These are phyloP conservation scores for Diaporthe capsici DNA, from an alignment of 2,329 filamentous ascomycete genomes.

Conservation along the genomic window DNA sequence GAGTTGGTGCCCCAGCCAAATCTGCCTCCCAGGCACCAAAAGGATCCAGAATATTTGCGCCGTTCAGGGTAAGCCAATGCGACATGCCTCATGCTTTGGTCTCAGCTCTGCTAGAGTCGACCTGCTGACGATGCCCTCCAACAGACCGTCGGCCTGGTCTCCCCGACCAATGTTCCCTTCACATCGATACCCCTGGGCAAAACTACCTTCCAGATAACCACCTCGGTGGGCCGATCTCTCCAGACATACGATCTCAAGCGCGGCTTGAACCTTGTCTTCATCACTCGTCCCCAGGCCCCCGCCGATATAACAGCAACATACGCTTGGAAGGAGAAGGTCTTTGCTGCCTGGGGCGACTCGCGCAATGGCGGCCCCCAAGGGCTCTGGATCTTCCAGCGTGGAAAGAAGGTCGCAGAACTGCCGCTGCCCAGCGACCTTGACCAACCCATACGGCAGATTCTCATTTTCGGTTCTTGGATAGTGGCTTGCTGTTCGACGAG, in stretches of 20 bases:
- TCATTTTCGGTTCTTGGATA: constrained; percentile 93
- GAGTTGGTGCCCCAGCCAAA: constrained; percentile 64
- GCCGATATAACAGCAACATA: constrained; percentile 86
- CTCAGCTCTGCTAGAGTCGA: not conserved
- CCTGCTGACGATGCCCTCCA: constrained; percentile 24
- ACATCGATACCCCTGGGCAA: constrained; percentile 91
- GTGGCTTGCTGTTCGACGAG: constrained; percentile 81
- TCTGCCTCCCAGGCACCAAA: constrained; percentile 56
- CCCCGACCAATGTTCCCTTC: constrained; percentile 91
- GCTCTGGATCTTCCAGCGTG: constrained; percentile 92
- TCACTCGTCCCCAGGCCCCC: constrained; percentile 92
- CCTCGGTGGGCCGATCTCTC: constrained; percentile 88
- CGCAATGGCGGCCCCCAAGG: constrained; percentile 70
- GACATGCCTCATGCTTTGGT: constrained; percentile 26
- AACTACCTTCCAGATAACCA: constrained; percentile 97
- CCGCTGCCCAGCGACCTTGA: constrained; percentile 74
- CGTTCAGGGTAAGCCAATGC: constrained; percentile 81
- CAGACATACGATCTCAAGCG: constrained; percentile 96
- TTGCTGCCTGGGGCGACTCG: constrained; percentile 88
- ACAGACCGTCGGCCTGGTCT: constrained; percentile 93
- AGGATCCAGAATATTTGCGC: constrained; percentile 89
- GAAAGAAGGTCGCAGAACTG: constrained; percentile 85
- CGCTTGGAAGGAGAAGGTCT: constrained; percentile 88
- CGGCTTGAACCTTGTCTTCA: constrained; percentile 92
- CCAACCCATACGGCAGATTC: constrained; percentile 81